Conservation (phyloP, 805 yeast genomes). For the Yamadazyma takamatsuzukensis region DNA sequence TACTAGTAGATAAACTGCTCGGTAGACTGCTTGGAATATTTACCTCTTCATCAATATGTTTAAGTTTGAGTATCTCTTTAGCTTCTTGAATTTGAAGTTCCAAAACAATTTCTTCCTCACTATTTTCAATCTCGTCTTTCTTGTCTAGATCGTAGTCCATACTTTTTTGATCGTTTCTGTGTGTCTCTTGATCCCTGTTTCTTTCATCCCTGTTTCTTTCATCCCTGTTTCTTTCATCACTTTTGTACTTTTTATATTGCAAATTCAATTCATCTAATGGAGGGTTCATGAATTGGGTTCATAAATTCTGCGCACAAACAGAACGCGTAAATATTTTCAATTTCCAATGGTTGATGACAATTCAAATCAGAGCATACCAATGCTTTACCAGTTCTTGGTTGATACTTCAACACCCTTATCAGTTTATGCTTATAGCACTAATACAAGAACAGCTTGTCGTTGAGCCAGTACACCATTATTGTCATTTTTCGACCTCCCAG, state of each 20-base stretch:
- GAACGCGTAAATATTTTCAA: neutral
- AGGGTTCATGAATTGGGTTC: slow-evolving; percentile 1
- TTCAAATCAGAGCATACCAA: neutral
- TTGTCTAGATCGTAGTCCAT: slow-evolving; percentile 1
- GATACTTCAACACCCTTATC: neutral
- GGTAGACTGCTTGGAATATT: neutral
- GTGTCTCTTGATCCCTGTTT: neutral
- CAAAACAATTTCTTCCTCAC: slow-evolving; percentile 11
- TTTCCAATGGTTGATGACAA: neutral
- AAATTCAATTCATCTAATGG: slow-evolving; percentile 14
- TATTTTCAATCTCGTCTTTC: slow-evolving; percentile 6
- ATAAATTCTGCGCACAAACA: neutral
- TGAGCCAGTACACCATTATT: too few relatives aligned
- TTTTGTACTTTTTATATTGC: slow-evolving; percentile 3
- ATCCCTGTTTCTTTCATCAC: neutral
- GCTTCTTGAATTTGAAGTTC: neutral
- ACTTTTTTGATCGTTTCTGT: neutral
- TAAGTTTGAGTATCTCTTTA: neutral
- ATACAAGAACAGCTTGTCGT: neutral
- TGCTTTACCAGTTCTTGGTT: neutral
- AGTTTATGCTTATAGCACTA: neutral
- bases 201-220: neutral
- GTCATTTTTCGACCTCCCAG: too few relatives aligned
- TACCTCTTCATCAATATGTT: neutral
- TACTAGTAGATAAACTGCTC: neutral